These are phyloP conservation scores for Quercus mongolica DNA, from an alignment of 306 rosid genomes.

Conservation along the genomic window DNA sequence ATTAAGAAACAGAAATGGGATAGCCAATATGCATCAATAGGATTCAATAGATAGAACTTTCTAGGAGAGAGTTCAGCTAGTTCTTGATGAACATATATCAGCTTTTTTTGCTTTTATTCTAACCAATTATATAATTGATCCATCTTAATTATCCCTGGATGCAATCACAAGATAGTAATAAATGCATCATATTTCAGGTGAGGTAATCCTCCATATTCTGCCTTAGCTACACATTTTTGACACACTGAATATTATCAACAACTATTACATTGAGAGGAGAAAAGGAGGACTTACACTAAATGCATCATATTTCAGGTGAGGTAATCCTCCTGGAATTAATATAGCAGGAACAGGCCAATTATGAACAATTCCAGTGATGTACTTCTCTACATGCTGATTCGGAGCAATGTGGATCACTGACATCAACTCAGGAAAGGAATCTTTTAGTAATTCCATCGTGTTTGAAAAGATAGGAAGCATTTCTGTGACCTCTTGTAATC, in stretches of 20 bases:
- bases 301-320: slow-evolving; percentile 68
- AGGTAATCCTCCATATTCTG: background rate
- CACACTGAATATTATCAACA: background rate
- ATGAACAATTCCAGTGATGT: slow-evolving; percentile 37
- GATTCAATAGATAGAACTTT: background rate
- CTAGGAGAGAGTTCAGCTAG: background rate
- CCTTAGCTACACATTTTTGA: background rate
- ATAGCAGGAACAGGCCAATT: slow-evolving; percentile 74
- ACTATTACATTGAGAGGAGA: slow-evolving; percentile 6
- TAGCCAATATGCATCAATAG: background rate
- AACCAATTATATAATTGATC: background rate
- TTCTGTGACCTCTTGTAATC: slow-evolving; percentile 82
- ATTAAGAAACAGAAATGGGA: background rate
- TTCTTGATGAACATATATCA: background rate
- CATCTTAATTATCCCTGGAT: background rate
- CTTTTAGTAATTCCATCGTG: slow-evolving; percentile 53
- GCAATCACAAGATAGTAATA: background rate
- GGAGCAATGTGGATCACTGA: slow-evolving; percentile 73
- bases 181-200: background rate
- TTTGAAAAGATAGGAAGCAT: slow-evolving; percentile 71
- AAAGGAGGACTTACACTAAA: slow-evolving; percentile 57
- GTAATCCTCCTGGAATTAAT: slow-evolving; percentile 68
- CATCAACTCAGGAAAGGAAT: slow-evolving; percentile 45
- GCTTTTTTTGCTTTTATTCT: background rate
- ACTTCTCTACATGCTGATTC: slow-evolving; percentile 60